Evolutionary conservation across 1,284 basidiomycete genomes (phyloP).

Genomic region (Naganishia cerealis): DNA sequence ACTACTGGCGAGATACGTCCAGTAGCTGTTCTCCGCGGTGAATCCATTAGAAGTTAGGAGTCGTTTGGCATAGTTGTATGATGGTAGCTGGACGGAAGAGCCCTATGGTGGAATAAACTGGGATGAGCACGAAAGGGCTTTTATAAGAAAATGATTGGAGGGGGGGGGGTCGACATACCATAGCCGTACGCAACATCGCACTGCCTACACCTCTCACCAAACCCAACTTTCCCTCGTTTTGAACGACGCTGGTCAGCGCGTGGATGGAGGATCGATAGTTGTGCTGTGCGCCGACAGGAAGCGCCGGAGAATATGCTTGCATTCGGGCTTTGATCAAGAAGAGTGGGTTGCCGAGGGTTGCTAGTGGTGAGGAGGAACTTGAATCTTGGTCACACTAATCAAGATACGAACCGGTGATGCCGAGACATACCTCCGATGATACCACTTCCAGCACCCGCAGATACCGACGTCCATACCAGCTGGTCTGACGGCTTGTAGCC

Average conservation of each 20-base stretch:
- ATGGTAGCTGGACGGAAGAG: constrained; percentile 80
- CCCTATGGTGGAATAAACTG: constrained; percentile 53
- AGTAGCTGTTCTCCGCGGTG: constrained; percentile 70
- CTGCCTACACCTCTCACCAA: constrained; percentile 88
- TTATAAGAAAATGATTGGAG: constrained; percentile 61
- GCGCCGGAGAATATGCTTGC: constrained; percentile 90
- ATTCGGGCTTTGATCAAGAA: constrained; percentile 96
- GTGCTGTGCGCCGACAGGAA: constrained; percentile 93
- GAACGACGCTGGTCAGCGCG: constrained; percentile 76
- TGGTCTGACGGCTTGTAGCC: constrained; percentile 68
- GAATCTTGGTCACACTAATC: constrained; percentile 11
- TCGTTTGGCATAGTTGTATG: constrained; percentile 89
- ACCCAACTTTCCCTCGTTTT: constrained; percentile 73
- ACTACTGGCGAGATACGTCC: constrained; percentile 85
- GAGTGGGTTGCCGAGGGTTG: constrained; percentile 85
- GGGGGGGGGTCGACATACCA: constrained; percentile 65
- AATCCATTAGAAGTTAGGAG: constrained; percentile 68
- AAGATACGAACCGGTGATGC: not conserved
- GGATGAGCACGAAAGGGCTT: constrained; percentile 36
- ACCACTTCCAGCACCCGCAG: constrained; percentile 84
- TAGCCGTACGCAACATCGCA: constrained; percentile 86
- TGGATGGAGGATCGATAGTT: constrained; percentile 80
- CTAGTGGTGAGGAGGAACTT: constrained; percentile 55
- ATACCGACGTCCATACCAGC: constrained; percentile 69
- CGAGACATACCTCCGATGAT: constrained; percentile 73